Percentiles rank a stretch among this genome's conserved stretches.
Conservation (phyloP, 805 yeast genomes). For the Ogataea trehalophila region DNA sequence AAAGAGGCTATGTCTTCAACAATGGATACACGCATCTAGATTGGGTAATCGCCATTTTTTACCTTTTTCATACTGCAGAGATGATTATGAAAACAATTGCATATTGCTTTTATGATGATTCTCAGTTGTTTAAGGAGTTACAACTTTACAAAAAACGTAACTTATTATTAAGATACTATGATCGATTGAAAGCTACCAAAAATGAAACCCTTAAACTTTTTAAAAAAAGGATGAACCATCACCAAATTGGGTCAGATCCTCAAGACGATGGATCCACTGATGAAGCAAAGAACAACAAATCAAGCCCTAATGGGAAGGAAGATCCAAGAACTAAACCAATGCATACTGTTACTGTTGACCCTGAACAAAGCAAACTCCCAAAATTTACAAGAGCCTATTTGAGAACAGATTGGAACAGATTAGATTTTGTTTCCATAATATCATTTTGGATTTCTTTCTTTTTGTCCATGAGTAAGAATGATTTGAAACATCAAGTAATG, state of each 20-base stretch:
- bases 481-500: conserved; percentile 48
- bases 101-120: conserved; percentile 72
- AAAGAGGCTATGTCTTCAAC: conserved; percentile 36
- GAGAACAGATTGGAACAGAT: conserved; percentile 78
- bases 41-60: conserved; percentile 48
- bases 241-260: background rate
- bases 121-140: conserved; percentile 45
- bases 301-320: background rate
- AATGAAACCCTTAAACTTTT: background rate
- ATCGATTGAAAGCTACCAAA: conserved; percentile 1
- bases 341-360: conserved; percentile 21
- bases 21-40: conserved; percentile 45
- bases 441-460: conserved; percentile 73
- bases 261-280: background rate
- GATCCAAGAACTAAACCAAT: background rate
- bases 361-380: background rate
- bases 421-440: conserved; percentile 69
- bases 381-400: conserved; percentile 54
- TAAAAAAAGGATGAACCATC: background rate
- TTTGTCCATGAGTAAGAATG: conserved; percentile 48
- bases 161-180: conserved; percentile 14
- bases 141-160: conserved; percentile 17
- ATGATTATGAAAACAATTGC: conserved; percentile 57
- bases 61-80: conserved; percentile 60
- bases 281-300: background rate